Conservation (phyloP, 495 filamentous ascomycete genomes). For the Penicillium herquei region DNA sequence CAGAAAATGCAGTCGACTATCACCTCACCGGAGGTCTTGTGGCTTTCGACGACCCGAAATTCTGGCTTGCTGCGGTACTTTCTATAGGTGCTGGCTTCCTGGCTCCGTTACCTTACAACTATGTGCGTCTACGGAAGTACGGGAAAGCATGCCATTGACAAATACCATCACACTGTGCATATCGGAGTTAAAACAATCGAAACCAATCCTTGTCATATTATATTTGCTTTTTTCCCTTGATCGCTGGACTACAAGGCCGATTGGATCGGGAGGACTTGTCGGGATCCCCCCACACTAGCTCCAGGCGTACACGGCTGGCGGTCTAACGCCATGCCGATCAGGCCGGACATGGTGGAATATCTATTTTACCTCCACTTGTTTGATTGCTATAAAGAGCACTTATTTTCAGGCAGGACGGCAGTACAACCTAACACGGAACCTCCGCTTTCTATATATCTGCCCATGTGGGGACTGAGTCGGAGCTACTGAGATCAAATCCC, state of each 20-base stretch:
- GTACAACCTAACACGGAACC: background rate
- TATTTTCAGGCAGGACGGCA: no score
- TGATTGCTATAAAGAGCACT: background rate
- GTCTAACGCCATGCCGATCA: background rate
- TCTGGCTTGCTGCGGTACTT: conserved; percentile 35
- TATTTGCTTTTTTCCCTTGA: no score
- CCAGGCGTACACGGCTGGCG: background rate
- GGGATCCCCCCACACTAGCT: background rate
- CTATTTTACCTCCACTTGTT: background rate
- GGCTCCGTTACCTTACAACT: conserved; percentile 49
- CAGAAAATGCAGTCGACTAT: conserved; percentile 46
- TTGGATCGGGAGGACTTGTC: background rate
- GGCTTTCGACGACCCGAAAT: conserved; percentile 27
- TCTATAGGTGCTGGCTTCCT: conserved; percentile 43
- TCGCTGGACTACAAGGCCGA: no score
- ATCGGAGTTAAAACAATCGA: no score
- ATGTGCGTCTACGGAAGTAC: conserved; percentile 38
- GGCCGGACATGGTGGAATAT: background rate
- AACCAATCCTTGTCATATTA: no score
- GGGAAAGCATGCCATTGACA: conserved; percentile 42
- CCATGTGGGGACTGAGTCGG: no score
- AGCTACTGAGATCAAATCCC: background rate
- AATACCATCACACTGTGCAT: background rate
- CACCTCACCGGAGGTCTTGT: conserved; percentile 45
- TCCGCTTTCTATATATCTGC: background rate